phyloP scores from a whole-genome alignment of 805 yeast genomes.

The Hanseniaspora opuntiae region DNA sequence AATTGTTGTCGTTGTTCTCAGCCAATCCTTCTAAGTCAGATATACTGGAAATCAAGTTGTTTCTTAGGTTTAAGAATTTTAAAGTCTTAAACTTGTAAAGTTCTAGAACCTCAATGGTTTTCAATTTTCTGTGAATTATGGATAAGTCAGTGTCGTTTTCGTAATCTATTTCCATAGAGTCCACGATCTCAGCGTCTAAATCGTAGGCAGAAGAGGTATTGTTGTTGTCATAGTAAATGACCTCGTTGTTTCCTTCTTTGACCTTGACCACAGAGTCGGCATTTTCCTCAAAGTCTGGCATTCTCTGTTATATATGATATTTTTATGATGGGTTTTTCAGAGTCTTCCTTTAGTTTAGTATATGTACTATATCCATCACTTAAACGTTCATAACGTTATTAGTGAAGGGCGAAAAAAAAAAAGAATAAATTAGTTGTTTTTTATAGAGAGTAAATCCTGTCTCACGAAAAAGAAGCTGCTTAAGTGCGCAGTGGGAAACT shows the following conservation, averaged over 20 bases:
- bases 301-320: background rate
- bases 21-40: slow-evolving; percentile 53
- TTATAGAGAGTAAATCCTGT: too few species aligned
- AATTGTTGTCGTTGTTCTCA: slow-evolving; percentile 41
- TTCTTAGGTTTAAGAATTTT: slow-evolving; percentile 59
- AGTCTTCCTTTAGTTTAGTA: too few species aligned
- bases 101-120: slow-evolving; percentile 47
- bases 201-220: slow-evolving; percentile 29
- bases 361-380: too few species aligned
- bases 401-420: too few species aligned
- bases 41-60: slow-evolving; percentile 65
- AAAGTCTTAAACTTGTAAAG: slow-evolving; percentile 44
- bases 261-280: slow-evolving; percentile 13
- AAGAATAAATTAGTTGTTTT: too few species aligned
- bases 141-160: slow-evolving; percentile 34
- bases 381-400: too few species aligned
- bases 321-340: too few species aligned
- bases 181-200: slow-evolving; percentile 20
- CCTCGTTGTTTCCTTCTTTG: slow-evolving; percentile 6
- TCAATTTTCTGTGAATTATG: slow-evolving; percentile 48
- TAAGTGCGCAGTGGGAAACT: too few species aligned
- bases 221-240: slow-evolving; percentile 1
- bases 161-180: slow-evolving; percentile 12
- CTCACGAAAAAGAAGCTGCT: too few species aligned
- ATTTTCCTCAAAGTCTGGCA: background rate